Base-by-base conservation (phyloP, 345 rosid species). In the Eucalyptus tenuipes region DNA sequence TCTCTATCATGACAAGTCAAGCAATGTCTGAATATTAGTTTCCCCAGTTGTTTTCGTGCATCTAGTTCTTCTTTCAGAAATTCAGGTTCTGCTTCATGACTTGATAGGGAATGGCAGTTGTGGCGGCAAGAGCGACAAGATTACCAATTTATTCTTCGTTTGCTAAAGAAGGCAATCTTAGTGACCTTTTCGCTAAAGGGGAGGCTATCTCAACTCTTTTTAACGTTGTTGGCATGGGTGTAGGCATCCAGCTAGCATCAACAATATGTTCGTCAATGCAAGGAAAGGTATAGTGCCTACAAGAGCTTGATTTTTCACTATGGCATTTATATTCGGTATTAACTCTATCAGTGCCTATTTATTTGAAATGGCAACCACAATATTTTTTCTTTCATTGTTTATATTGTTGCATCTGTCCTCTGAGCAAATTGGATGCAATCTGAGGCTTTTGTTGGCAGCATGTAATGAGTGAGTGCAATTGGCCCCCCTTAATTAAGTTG, bases 201-300 rank as follows among this genome's bases (percentile, higher is more conserved):
- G 99, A 98, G 92, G 99, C 99, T 86, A 97, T 98, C 91, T 98
- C 99, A 85, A 98, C 99, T 87, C 96, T 98, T 92, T 98, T 95
- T 89, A 98, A 97, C 84, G 97, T 96, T 87, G 87, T 94, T 71
- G 99, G 99, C 85, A 44, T 98, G 3, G 98, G 98, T 45, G 91
- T 87, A 7, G 99, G 99, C 86, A 97, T 97, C 93, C 97, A 95
- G 85, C 92, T 97, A n/a, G 99, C 99, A 90, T 94, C 99, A 71
- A 97, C 98, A 7, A 13, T 98, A 49, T 97, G 99, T 90, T 97
- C 99, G 59, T 94, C 99, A 64, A 94, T 93, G 93, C 98, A 96
- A 89, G 99, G 99, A 88, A 97, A 96, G 95, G 99, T 96, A 92
- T 15, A 10, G 61, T 49, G 40, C 61, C 44, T 18, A 86, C 29